These are phyloP conservation scores for Talaromyces sp. DNA, from an alignment of 2,329 filamentous ascomycete genomes.

Conservation along the genomic window DNA sequence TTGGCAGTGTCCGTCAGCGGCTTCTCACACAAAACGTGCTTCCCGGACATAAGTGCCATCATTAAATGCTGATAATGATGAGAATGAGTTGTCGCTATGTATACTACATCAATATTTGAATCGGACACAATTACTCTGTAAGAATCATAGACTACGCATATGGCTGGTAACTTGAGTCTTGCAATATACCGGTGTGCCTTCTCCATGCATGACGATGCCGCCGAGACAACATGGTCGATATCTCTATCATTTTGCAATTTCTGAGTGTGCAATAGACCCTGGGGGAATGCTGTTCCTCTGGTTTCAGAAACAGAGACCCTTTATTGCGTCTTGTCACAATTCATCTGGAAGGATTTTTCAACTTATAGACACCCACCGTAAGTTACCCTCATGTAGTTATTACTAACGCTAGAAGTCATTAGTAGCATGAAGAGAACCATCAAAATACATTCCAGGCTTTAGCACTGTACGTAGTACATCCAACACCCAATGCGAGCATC, in stretches of 20 bases:
- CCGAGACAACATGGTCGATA: conserved; percentile 71
- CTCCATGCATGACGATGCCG: conserved; percentile 69
- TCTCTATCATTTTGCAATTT: conserved; percentile 65
- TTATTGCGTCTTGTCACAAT: background rate
- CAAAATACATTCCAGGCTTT: background rate
- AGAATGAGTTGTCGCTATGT: conserved; percentile 85
- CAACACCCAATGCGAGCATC: background rate
- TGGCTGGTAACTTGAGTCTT: conserved; percentile 64
- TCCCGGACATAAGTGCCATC: conserved; percentile 77
- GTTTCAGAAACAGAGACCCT: background rate
- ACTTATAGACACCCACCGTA: background rate
- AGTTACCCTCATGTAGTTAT: background rate
- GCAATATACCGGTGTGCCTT: conserved; percentile 71
- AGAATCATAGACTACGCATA: conserved; percentile 70
- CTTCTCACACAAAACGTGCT: conserved; percentile 88
- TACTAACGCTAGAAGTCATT: background rate
- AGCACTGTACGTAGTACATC: background rate
- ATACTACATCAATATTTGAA: conserved; percentile 76
- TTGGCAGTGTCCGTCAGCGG: conserved; percentile 78
- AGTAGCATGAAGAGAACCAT: background rate
- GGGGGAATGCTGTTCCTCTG: background rate
- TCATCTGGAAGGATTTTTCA: background rate
- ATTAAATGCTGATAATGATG: conserved; percentile 90
- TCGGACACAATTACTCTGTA: conserved; percentile 80
- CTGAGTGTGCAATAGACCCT: conserved; percentile 72